phyloP scores from a whole-genome alignment of 2,329 filamentous ascomycete genomes.

The Sordariomycetes sp. region DNA sequence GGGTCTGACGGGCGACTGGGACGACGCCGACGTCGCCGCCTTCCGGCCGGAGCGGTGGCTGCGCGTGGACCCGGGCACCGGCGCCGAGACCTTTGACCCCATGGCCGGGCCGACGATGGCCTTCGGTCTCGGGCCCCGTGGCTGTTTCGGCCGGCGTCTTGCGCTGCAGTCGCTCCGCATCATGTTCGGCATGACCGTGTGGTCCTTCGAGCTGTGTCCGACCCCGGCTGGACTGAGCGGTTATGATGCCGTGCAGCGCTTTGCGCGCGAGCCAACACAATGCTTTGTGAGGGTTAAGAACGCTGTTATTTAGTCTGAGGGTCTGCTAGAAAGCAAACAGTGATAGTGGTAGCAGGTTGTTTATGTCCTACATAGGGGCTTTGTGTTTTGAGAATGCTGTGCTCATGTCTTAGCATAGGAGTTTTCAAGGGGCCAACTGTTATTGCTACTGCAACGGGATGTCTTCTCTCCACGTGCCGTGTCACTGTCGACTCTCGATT shows the following conservation, averaged over 20 bases:
- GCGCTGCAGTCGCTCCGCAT: constrained; percentile 18
- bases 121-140: constrained; percentile 23
- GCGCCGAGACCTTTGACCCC: constrained; percentile 15
- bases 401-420: no score
- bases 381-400: no score
- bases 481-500: no score
- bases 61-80: neutral
- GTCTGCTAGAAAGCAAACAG: no score
- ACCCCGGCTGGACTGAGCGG: constrained; percentile 9
- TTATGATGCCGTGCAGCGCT: constrained; percentile 16
- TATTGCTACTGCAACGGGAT: no score
- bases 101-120: constrained; percentile 22
- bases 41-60: constrained; percentile 8
- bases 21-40: constrained; percentile 7
- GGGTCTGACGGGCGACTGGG: constrained; percentile 12
- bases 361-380: no score
- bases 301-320: neutral
- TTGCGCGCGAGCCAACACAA: constrained; percentile 18
- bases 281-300: constrained; percentile 15
- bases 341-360: no score
- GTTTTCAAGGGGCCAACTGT: no score
- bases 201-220: constrained; percentile 12
- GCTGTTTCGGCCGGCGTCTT: constrained; percentile 24
- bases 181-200: constrained; percentile 15
- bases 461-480: no score